phyloP scores from a whole-genome alignment of 805 yeast genomes.

The Lipomyces orientalis region DNA sequence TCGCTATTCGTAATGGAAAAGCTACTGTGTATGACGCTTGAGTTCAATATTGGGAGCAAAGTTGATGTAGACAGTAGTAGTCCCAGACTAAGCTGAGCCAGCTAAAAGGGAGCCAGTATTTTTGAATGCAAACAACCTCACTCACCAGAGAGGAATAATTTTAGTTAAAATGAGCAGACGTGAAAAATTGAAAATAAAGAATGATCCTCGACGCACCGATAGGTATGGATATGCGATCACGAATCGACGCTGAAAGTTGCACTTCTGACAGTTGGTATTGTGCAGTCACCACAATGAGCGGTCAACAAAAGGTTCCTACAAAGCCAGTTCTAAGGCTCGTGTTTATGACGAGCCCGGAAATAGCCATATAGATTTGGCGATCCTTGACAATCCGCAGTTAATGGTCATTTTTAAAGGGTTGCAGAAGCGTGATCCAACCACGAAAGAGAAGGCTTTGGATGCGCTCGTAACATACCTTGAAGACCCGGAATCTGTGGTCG shows the following conservation, averaged over 20 bases:
- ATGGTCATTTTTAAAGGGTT: conserved; percentile 75
- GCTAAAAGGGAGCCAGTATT: background rate
- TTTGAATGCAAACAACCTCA: background rate
- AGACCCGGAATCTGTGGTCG: conserved; percentile 46
- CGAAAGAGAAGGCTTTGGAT: conserved; percentile 77
- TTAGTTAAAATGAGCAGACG: conserved; percentile 22
- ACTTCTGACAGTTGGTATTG: background rate
- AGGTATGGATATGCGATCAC: background rate
- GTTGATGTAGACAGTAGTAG: too few species aligned
- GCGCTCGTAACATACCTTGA: conserved; percentile 55
- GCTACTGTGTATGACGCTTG: too few species aligned
- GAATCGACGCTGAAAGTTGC: background rate
- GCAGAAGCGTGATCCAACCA: conserved; percentile 78
- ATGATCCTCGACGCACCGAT: conserved; percentile 20
- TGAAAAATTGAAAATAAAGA: conserved; percentile 29
- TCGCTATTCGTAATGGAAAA: background rate
- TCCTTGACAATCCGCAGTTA: conserved; percentile 52
- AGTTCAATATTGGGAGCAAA: background rate
- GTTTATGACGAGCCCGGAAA: conserved; percentile 5
- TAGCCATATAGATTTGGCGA: conserved; percentile 21
- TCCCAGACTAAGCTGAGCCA: too few species aligned
- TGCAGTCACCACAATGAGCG: background rate
- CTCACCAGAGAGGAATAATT: background rate
- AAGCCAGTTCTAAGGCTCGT: background rate
- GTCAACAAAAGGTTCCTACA: background rate